Evolutionary conservation across 805 yeast species (phyloP), one percentile per base, ranked within the genome.

Genomic region (Priceomyces fermenticarens): DNA sequence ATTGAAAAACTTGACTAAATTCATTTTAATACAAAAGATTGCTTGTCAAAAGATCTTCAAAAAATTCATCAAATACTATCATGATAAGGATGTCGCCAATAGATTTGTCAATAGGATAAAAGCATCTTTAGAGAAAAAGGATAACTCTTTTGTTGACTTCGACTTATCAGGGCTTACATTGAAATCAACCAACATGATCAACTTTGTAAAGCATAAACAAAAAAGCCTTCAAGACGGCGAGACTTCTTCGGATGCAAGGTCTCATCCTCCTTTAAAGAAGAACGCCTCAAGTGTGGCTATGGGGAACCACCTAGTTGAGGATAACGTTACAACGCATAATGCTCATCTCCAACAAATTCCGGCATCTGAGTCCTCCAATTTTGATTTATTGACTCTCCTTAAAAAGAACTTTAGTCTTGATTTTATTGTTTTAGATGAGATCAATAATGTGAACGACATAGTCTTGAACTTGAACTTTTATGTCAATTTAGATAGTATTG

Each of bases 11-110:
- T 63, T 87, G 35, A 73, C 86, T n/a, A 71, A 88, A 46, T 87
- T 83, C 54, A 77, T 85, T 11, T 64, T 82, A 15, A 73, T 86
- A 6, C 96, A 87, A 55, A 81, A 82, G 53, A 80, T 88, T 2
- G 95, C 81, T 4, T 70, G 85, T 36, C 72, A 82, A 46, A 87
- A 87, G 62, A 72, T 87, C 37, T 68, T 87, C 52, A 87, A 88
- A 63, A 87, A 88, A 57, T 83, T 76, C 44, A 36, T 67, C 35
- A 78, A 78, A 53, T 69, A 78, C 52, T 68, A 70, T 39, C 51
- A 48, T 3, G 57, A 62, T 43, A 42, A 49, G 27, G 51, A 43
- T 3, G 38, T 50, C 12, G 43, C 60, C 16, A 35, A 52, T 12
- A 46, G 48, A 23, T 59, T 70, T 37, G 49, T 66, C 3, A 30